A percentile compares a stretch with the other conserved stretches of the same genome.
phyloP scores from a whole-genome alignment of 768 basidiomycete species.

The Macrocybe gigantea region DNA sequence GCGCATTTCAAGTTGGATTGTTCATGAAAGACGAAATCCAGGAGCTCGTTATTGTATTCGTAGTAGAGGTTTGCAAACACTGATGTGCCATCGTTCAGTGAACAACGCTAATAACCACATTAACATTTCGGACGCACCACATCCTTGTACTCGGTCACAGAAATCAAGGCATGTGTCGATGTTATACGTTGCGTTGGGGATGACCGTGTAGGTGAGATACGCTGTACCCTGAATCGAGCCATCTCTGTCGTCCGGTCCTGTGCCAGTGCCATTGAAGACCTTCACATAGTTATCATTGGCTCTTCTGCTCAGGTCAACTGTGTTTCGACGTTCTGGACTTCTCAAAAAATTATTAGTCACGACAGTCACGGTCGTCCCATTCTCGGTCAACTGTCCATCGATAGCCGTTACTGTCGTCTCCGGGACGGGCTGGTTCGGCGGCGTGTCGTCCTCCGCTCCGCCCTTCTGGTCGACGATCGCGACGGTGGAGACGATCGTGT shows the following conservation, averaged over 20 bases:
- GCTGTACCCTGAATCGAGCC: conserved; percentile 43
- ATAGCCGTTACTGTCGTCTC: conserved; percentile 36
- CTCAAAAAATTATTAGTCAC: conserved; percentile 7
- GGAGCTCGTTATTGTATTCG: conserved; percentile 38
- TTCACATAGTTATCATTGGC: conserved; percentile 23
- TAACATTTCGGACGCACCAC: conserved; percentile 27
- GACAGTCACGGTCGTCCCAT: conserved; percentile 6
- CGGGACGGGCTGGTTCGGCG: conserved; percentile 28
- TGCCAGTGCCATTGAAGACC: conserved; percentile 34
- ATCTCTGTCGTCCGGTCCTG: conserved; percentile 29
- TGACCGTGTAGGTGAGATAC: conserved; percentile 41
- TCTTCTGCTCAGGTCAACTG: conserved; percentile 11
- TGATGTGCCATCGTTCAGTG: conserved; percentile 8
- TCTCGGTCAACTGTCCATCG: conserved; percentile 31
- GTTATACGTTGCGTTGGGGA: conserved; percentile 39
- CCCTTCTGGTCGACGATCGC: conserved; percentile 32
- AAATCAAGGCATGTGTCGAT: conserved; percentile 35
- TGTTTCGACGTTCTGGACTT: not conserved
- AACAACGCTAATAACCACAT: conserved; percentile 1
- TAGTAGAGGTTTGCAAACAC: conserved; percentile 47
- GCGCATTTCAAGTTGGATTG: conserved; percentile 45
- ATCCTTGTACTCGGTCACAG: conserved; percentile 29
- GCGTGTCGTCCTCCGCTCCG: conserved; percentile 19
- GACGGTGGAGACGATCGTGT: conserved; percentile 26
- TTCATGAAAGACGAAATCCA: conserved; percentile 31